Percentiles rank a stretch among this genome's conserved stretches.
Evolutionary conservation across 768 basidiomycete genomes (phyloP).

Genomic region (Glaciozyma antarctica): DNA sequence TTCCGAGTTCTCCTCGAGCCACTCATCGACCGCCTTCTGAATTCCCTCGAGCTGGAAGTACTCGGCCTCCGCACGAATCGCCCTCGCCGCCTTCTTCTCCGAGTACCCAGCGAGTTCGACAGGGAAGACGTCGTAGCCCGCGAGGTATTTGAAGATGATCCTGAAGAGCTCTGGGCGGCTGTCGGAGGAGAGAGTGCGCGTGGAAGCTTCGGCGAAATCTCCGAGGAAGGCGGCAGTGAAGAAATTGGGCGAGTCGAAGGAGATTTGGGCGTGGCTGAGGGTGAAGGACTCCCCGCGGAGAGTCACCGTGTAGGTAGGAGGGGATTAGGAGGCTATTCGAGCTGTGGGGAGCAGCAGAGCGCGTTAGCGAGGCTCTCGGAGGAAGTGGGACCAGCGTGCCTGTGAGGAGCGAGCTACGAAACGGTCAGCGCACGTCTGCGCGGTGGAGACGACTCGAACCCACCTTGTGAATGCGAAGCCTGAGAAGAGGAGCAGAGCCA

Average conservation of each 20-base stretch:
- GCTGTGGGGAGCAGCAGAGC: no score
- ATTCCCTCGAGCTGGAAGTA: slow-evolving; percentile 13
- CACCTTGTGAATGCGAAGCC: no score
- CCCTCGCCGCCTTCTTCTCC: neutral
- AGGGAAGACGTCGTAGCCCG: slow-evolving; percentile 24
- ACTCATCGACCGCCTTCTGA: neutral
- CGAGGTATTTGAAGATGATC: slow-evolving; percentile 25
- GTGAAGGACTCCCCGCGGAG: slow-evolving; percentile 10
- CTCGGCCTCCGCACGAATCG: slow-evolving; percentile 3
- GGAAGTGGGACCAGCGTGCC: no score
- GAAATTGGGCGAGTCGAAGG: slow-evolving; percentile 27
- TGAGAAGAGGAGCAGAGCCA: no score
- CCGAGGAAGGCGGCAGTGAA: slow-evolving; percentile 23
- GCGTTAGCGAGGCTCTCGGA: no score
- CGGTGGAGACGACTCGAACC: no score
- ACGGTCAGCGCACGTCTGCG: no score
- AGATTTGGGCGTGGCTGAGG: slow-evolving; percentile 20
- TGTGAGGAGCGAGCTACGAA: no score
- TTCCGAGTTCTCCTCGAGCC: neutral
- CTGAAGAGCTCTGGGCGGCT: slow-evolving; percentile 23
- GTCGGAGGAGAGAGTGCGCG: slow-evolving; percentile 2
- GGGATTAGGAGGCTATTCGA: neutral
- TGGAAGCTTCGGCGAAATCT: slow-evolving; percentile 15
- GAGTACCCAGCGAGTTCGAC: slow-evolving; percentile 1
- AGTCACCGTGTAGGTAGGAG: slow-evolving; percentile 11